Evolutionary conservation across 768 basidiomycete genomes (phyloP).

Genomic region (Tephrocybe sp.): DNA sequence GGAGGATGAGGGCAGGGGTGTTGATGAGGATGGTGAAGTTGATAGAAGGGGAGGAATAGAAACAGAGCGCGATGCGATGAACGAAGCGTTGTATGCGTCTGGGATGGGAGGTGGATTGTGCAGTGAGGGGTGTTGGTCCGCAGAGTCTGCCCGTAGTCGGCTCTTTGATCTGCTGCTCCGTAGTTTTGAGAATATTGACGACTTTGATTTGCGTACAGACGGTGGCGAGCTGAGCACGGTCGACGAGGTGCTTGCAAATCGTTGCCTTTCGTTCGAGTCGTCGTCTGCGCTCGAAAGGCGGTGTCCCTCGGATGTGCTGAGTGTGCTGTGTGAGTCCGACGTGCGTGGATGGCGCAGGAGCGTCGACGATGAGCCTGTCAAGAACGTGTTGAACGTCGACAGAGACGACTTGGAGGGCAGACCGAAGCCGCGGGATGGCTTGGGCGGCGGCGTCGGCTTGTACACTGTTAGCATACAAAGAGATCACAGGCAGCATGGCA

Average conservation of each 20-base stretch:
- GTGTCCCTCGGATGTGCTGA: slow-evolving; percentile 29
- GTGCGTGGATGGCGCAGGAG: slow-evolving; percentile 31
- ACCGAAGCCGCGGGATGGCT: slow-evolving; percentile 34
- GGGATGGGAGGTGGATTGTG: slow-evolving; percentile 31
- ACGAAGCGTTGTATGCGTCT: slow-evolving; percentile 19
- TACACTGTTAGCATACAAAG: not conserved
- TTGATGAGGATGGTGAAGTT: slow-evolving; percentile 16
- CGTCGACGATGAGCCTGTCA: slow-evolving; percentile 29
- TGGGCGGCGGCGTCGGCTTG: slow-evolving; percentile 45
- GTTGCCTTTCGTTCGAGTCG: slow-evolving; percentile 20
- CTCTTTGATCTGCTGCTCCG: slow-evolving; percentile 39
- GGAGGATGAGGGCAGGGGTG: too few relatives aligned
- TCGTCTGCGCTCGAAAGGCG: slow-evolving; percentile 30
- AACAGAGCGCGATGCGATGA: slow-evolving; percentile 16
- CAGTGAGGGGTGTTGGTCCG: slow-evolving; percentile 39
- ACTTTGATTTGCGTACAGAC: slow-evolving; percentile 43
- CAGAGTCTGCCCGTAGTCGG: slow-evolving; percentile 31
- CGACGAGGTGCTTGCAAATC: slow-evolving; percentile 26
- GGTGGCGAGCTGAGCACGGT: slow-evolving; percentile 12
- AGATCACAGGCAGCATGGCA: not conserved
- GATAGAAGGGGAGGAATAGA: slow-evolving; percentile 14
- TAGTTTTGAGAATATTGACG: slow-evolving; percentile 43
- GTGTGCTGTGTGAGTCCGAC: slow-evolving; percentile 34
- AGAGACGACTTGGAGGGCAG: slow-evolving; percentile 40
- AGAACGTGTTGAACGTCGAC: slow-evolving; percentile 22